Base-by-base conservation (phyloP, 2,329 filamentous ascomycete species). In the Niveomyces coronatus region DNA sequence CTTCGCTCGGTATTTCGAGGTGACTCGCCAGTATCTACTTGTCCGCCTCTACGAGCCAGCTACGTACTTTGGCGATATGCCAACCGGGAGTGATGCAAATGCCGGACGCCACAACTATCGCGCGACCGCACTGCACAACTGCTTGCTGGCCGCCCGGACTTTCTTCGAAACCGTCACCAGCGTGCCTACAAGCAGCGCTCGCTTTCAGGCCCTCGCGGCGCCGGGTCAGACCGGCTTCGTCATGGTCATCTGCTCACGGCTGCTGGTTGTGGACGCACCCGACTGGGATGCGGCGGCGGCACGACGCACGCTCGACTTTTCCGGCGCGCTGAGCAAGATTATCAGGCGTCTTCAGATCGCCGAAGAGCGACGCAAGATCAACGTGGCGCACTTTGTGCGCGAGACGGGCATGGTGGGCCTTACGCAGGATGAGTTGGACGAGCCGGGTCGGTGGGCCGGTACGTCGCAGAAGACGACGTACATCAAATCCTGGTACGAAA, bases 21-120 rank as follows among this genome's bases (percentile, higher is more conserved):
- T 58, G 13, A 52, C 56, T 29, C 53, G 59, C 36, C 51, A 57
- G n/a, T 60, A 59, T 27, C 48, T 61, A 10, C 45, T 62, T 3
- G 57, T 60, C 18, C 53, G 58, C 7, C 44, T 63, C 11, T 62
- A 64, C 44, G 53, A 64, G 22, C 61, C 62, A 1, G 61, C 60
- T 7, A 60, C 60, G 5, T 45, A 54, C 14, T 44, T 53, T n/a
- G 49, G 44, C 34, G 45, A 49, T 14, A 45, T 50, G 9, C 45
- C 47, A 14, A 44, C 50, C n/a, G 50, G 53, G 23, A 43, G 46
- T 14, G 28, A 13, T 4, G 23, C 6, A n/a, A 11, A 13, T 9
- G 46, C 53, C 6, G 45, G 51, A 3, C 48, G 47, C 5, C 47
- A 51, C 15, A 46, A 47, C 5, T 54, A 53, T 39, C 53, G 55